Evolutionary conservation across 2,329 filamentous ascomycete genomes (phyloP).

Genomic region (Fusarium mangiferae): DNA sequence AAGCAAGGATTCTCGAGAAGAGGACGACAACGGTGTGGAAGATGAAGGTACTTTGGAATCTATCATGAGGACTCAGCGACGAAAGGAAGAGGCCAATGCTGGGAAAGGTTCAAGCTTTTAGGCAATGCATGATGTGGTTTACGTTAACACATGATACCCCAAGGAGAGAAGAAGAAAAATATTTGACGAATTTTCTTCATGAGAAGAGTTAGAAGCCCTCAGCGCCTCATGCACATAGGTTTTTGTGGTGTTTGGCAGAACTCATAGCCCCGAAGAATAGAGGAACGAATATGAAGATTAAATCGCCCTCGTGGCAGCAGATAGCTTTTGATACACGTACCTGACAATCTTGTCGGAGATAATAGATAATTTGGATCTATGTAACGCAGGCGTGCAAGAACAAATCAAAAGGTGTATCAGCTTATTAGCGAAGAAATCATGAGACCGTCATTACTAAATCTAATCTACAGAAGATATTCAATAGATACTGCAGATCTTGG

Average conservation of each 20-base stretch:
- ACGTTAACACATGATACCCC: background rate
- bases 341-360: background rate
- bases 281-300: background rate
- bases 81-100: background rate
- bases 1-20: background rate
- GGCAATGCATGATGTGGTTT: background rate
- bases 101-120: background rate
- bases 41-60: background rate
- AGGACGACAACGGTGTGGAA: background rate
- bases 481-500: slow-evolving; percentile 10
- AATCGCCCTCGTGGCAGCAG: background rate
- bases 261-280: background rate
- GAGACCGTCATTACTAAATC: slow-evolving; percentile 34
- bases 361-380: background rate
- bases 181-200: background rate
- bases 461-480: slow-evolving; percentile 22
- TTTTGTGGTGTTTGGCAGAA: background rate
- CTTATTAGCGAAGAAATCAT: slow-evolving; percentile 4
- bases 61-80: background rate
- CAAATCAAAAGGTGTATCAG: background rate
- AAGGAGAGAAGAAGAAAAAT: background rate
- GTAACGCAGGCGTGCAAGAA: background rate
- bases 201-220: background rate
- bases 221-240: background rate
- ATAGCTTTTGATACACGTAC: background rate